Percentiles rank a stretch among this genome's conserved stretches.
Conservation (phyloP, 1,284 basidiomycete genomes). For the Sanghuangporus baumii region DNA sequence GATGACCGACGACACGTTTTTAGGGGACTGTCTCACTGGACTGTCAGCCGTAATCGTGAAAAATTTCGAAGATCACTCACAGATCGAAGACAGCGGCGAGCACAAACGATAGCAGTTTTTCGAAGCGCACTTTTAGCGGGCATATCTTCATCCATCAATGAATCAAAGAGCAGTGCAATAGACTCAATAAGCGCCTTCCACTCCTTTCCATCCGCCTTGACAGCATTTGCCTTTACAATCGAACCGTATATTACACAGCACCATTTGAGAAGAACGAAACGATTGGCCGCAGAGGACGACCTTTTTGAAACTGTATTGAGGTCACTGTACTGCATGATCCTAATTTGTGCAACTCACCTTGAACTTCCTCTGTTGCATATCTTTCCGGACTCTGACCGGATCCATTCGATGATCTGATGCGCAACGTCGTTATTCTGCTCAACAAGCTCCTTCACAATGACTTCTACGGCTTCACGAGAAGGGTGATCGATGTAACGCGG, state of each 20-base stretch:
- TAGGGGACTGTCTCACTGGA: constrained; percentile 4
- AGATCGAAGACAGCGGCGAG: constrained; percentile 59
- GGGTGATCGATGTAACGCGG: constrained; percentile 68
- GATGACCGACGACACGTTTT: constrained; percentile 43
- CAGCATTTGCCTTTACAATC: constrained; percentile 28
- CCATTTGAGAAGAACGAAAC: constrained; percentile 75
- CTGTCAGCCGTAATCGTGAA: constrained; percentile 9
- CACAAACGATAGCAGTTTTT: constrained; percentile 50
- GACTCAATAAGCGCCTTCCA: constrained; percentile 48
- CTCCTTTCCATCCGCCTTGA: constrained; percentile 35
- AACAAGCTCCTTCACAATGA: constrained; percentile 57
- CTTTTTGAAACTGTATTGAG: constrained; percentile 36
- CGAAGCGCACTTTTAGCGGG: constrained; percentile 55
- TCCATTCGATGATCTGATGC: constrained; percentile 7
- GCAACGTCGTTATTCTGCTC: constrained; percentile 22
- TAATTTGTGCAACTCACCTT: constrained; percentile 35
- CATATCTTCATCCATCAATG: constrained; percentile 43
- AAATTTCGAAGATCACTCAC: constrained; percentile 30
- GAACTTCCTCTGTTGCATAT: constrained; percentile 41
- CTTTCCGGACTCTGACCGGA: constrained; percentile 10
- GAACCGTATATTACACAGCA: constrained; percentile 57
- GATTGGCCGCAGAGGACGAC: constrained; percentile 54
- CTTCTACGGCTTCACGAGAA: constrained; percentile 68
- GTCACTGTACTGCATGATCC: constrained; percentile 60
- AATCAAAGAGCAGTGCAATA: constrained; percentile 55